These are phyloP conservation scores for Nitzschia putrida DNA, from an alignment of 108 stramenopile genomes.

Conservation along the genomic window DNA sequence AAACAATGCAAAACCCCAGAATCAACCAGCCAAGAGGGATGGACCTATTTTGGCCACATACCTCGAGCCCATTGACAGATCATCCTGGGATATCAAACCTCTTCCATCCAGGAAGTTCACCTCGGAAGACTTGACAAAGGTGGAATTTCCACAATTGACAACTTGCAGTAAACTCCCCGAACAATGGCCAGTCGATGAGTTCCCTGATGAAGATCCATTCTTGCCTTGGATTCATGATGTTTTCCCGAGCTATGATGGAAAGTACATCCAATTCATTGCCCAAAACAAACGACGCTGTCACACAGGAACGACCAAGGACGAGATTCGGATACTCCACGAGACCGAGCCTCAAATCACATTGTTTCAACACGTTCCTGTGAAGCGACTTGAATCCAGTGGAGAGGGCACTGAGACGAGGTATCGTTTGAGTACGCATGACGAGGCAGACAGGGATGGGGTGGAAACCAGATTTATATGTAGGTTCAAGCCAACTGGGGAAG, in stretches of 20 bases:
- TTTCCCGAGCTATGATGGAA: constrained; percentile 81
- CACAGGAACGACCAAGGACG: constrained; percentile 40
- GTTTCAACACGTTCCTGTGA: constrained; percentile 87
- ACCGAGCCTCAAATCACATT: constrained; percentile 79
- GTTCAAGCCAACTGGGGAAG: constrained; percentile 64
- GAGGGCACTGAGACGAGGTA: constrained; percentile 39
- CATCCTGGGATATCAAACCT: constrained; percentile 17
- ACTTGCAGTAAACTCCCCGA: constrained; percentile 55
- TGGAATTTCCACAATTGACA: constrained; percentile 18
- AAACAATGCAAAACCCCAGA: background rate
- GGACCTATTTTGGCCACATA: constrained; percentile 32
- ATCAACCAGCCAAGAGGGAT: background rate
- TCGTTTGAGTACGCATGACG: constrained; percentile 71
- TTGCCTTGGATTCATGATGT: constrained; percentile 92
- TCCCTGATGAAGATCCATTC: constrained; percentile 80
- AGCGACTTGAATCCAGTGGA: constrained; percentile 35
- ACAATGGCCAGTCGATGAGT: constrained; percentile 74
- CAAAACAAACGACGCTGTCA: constrained; percentile 83
- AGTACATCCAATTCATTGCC: constrained; percentile 76
- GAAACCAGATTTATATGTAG: constrained; percentile 88
- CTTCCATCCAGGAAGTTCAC: constrained; percentile 22
- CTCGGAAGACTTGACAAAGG: constrained; percentile 13
- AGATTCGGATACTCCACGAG: constrained; percentile 35
- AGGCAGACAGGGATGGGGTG: constrained; percentile 79
- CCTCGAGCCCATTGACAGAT: constrained; percentile 26